Base-by-base conservation (phyloP, 2,329 filamentous ascomycete genomes). In the Penicillium sp. region DNA sequence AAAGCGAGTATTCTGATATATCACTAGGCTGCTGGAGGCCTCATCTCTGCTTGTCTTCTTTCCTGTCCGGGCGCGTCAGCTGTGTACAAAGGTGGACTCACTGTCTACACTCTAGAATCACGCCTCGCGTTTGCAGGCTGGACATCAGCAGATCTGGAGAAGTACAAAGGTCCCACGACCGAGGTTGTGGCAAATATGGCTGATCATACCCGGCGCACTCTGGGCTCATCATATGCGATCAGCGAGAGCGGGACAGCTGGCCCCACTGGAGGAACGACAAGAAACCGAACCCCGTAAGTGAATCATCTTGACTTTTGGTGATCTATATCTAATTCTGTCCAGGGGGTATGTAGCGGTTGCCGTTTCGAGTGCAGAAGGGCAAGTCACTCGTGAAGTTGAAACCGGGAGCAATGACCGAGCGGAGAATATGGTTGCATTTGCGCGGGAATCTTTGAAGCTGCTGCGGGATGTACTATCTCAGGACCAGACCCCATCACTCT, bases 211-310 rank as follows among this genome's bases (percentile, higher is more conserved):
- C 71, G 84, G n/a, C 70, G 64, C n/a, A 81, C 77, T 42, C 67
- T 87, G 24, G 74, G 75, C 6, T 79, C 77, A 53, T 85, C 82
- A 16, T 87, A 86, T 64, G 79, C 79, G 8, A 64, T 87, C 7
- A 77, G 75, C 50, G 83, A 87, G 74, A 83, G 79, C 48, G 85
- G 85, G 1, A 87, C 84, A 2, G 85, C 84, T n/a, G 85, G 85
- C 0, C 85, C 85, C 8, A 85, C 81, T 1, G 83, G 81, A 11
- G 84, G 84, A 0, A 71, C 70, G 27, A 81, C 79, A 42, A 74
- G 71, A 57, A 87, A 86, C 66, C 70, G 84, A 38, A 82, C 75
- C 34, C 84, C 84, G 74, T 81, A 56, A 64, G 68, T 44, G 7
- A 21, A 11, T 10, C n/a, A 8, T 21, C 38, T 16, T 21, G 6